A percentile compares a stretch with the other conserved stretches of the same genome.
phyloP scores from a whole-genome alignment of 305 asterid genomes.

The Fraxinus albicans region DNA sequence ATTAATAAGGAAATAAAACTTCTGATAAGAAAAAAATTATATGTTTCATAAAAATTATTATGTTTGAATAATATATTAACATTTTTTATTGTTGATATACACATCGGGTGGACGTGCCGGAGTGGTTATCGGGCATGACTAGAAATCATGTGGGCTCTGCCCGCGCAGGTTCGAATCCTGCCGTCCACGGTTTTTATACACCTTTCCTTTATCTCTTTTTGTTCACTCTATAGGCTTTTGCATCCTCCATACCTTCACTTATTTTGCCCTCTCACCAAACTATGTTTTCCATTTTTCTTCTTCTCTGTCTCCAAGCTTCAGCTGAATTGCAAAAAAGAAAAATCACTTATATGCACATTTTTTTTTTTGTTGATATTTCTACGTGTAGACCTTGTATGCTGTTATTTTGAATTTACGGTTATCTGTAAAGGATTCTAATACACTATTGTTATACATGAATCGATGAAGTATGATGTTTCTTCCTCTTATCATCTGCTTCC shows the following conservation, averaged over 20 bases:
- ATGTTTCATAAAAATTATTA: no score
- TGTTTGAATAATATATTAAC: no score
- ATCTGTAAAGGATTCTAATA: neutral
- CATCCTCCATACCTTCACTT: neutral
- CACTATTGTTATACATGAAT: neutral
- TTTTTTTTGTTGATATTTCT: no score
- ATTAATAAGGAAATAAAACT: no score
- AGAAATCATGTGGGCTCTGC: slow-evolving; percentile 99
- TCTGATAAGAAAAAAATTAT: no score
- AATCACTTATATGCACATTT: no score
- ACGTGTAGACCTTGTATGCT: no score
- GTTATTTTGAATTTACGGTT: neutral
- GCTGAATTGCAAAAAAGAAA: neutral
- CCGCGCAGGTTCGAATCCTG: slow-evolving; percentile 99
- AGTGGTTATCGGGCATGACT: slow-evolving; percentile 99
- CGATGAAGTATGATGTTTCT: neutral
- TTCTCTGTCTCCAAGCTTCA: neutral
- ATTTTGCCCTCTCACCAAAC: neutral
- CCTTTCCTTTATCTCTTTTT: neutral
- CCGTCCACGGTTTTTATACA: slow-evolving; percentile 35
- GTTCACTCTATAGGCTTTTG: neutral
- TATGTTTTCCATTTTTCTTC: neutral
- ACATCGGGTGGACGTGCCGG: slow-evolving; percentile 95
- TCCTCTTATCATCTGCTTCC: neutral
- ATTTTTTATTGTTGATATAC: no score